Percentiles rank a stretch among this genome's conserved stretches.
Conservation (phyloP, 2,329 filamentous ascomycete species). For the Venturia aucupariae region DNA sequence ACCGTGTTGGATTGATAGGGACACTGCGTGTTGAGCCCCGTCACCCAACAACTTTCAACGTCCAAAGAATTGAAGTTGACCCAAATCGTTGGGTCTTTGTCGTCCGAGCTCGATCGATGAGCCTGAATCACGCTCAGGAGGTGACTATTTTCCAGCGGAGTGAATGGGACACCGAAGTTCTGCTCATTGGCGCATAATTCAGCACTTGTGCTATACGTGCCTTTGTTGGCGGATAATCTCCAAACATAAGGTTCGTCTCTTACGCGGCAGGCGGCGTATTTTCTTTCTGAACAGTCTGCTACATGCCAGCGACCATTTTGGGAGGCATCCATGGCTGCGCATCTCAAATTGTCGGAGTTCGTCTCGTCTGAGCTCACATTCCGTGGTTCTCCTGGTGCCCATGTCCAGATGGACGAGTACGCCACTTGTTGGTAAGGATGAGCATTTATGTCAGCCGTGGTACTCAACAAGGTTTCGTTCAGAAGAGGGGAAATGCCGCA, state of each 20-base stretch:
- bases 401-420: constrained; percentile 49
- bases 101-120: constrained; percentile 24
- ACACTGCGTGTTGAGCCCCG: constrained; percentile 46
- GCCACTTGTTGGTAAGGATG: constrained; percentile 43
- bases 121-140: constrained; percentile 32
- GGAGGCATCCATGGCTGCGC: constrained; percentile 43
- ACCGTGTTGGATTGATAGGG: constrained; percentile 43
- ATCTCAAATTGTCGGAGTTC: constrained; percentile 36
- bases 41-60: constrained; percentile 50
- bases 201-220: constrained; percentile 36
- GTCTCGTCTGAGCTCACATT: constrained; percentile 32
- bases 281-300: constrained; percentile 43
- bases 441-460: constrained; percentile 40
- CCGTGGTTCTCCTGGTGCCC: constrained; percentile 47
- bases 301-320: constrained; percentile 45
- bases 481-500: constrained; percentile 55
- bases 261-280: constrained; percentile 49
- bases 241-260: constrained; percentile 47
- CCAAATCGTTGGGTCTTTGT: constrained; percentile 30
- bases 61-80: constrained; percentile 54
- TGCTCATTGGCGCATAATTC: constrained; percentile 40
- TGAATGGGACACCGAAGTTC: constrained; percentile 50
- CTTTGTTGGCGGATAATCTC: constrained; percentile 37
- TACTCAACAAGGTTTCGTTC: constrained; percentile 44
- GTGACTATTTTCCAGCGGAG: constrained; percentile 54